These are phyloP conservation scores for Saccharum officinarum DNA, from an alignment of 176 grass and related monocot species.

Conservation along the genomic window DNA sequence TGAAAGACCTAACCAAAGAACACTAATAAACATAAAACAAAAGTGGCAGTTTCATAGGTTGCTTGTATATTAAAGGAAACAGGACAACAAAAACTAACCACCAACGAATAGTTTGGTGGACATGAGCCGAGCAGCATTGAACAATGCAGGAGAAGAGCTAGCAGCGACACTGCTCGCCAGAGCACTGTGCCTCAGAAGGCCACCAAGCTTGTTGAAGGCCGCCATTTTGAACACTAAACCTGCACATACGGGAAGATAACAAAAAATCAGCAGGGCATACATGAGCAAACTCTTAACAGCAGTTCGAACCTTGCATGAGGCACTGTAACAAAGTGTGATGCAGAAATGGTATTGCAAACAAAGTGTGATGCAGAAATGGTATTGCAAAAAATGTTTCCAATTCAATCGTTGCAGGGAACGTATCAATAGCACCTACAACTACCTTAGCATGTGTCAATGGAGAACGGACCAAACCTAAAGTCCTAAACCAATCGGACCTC, in stretches of 20 bases:
- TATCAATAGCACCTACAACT: background rate
- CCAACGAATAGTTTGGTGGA: slow-evolving; percentile 80
- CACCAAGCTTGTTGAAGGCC: slow-evolving; percentile 68
- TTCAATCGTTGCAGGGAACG: background rate
- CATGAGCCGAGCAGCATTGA: slow-evolving; percentile 64
- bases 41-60: background rate
- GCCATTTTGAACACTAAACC: slow-evolving; percentile 59
- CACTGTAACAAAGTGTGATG: background rate
- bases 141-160: slow-evolving; percentile 39
- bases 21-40: background rate
- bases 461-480: background rate
- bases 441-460: background rate
- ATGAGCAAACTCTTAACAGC: background rate
- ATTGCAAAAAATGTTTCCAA: background rate
- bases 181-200: slow-evolving; percentile 61
- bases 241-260: background rate
- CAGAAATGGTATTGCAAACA: background rate
- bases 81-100: slow-evolving; percentile 43
- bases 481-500: background rate
- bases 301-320: background rate
- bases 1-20: slow-evolving; percentile 54
- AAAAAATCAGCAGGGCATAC: background rate
- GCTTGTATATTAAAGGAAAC: background rate
- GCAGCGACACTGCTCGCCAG: slow-evolving; percentile 24
- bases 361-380: background rate